Evolutionary conservation across 2,329 filamentous ascomycete species (phyloP), one percentile per base, ranked within the genome.

Genomic region (Daldinia sp.): DNA sequence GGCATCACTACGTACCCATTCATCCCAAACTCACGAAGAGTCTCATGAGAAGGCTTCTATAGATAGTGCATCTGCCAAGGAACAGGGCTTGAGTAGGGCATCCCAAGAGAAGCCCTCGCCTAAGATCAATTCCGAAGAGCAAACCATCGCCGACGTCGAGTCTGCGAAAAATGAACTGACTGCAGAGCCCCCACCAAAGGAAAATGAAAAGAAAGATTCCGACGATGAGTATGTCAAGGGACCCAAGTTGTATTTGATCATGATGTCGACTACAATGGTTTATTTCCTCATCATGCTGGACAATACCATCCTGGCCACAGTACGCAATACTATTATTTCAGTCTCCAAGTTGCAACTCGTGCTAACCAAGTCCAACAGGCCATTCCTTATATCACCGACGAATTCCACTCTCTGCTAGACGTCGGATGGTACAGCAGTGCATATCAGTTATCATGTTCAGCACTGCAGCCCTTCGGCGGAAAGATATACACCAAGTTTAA

Each of bases 381-480:
- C 0, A 65, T 58, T 4, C 62, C 62, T 4, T 52, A 55, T 11
- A 65, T 65, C 30, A 65, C 62, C 34, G 17, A 41, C 27, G 62
- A 61, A 4, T 65, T 65, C 30, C 34, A 65, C 3, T 65, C 61
- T 4, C 25, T 65, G 4, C 30, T 61, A 2, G 62, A 65, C 34
- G 50, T 65, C 0, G 62, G 62, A 52, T 65, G 62, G 62, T 65
- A 65, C 76, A 1, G 84, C 82, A 0, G 62, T 23, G 49, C 54
- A 25, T 65, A 61, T 29, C 62, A 61, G 2, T 27, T 65, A 8
- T 9, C 34, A 3, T 62, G 62, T 13, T 55, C 58, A 7, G 21
- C 58, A n/a, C 19, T 65, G 4, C 58, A 63, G 27, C 63, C 59
- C 2, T 25, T 65, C 2, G 48, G 37, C 4, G 58, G 63, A 1